These are phyloP conservation scores for Eruca vesicaria DNA, from an alignment of 441 rosid genomes.

Conservation along the genomic window DNA sequence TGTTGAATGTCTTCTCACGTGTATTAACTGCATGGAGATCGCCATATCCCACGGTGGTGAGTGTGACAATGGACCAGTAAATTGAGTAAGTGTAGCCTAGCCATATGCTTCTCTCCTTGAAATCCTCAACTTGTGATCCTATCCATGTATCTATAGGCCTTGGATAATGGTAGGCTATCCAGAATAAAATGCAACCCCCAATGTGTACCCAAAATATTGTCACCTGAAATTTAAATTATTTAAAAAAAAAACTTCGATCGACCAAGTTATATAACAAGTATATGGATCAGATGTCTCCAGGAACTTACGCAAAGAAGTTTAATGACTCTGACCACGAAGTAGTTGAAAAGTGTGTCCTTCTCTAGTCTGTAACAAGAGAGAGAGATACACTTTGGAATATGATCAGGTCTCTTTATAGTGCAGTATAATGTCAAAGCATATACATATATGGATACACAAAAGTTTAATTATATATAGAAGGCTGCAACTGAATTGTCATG, in stretches of 20 bases:
- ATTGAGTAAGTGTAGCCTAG: conserved; percentile 84
- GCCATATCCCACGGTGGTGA: conserved; percentile 91
- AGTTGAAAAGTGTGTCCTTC: conserved; percentile 77
- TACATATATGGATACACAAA: not conserved
- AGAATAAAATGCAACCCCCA: conserved; percentile 80
- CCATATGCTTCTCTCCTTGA: conserved; percentile 72
- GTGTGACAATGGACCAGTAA: conserved; percentile 93
- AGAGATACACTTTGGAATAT: not conserved
- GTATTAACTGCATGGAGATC: conserved; percentile 77
- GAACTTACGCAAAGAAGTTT: conserved; percentile 70
- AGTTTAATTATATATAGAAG: not conserved
- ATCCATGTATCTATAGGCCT: conserved; percentile 65
- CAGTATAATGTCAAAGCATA: not conserved
- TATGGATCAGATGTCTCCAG: not conserved
- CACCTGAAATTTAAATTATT: conserved; percentile 39
- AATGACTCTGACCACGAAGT: conserved; percentile 59
- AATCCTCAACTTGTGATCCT: conserved; percentile 52
- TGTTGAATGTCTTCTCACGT: conserved; percentile 66
- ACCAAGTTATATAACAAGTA: not conserved
- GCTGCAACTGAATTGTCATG: not conserved
- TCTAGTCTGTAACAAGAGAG: conserved; percentile 56
- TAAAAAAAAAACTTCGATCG: not conserved
- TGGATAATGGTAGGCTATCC: conserved; percentile 66
- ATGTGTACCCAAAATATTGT: conserved; percentile 72
- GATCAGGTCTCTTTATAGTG: not conserved